These are phyloP conservation scores for Alternaria gansuensis DNA, from an alignment of 2,329 filamentous ascomycete genomes.

Conservation along the genomic window DNA sequence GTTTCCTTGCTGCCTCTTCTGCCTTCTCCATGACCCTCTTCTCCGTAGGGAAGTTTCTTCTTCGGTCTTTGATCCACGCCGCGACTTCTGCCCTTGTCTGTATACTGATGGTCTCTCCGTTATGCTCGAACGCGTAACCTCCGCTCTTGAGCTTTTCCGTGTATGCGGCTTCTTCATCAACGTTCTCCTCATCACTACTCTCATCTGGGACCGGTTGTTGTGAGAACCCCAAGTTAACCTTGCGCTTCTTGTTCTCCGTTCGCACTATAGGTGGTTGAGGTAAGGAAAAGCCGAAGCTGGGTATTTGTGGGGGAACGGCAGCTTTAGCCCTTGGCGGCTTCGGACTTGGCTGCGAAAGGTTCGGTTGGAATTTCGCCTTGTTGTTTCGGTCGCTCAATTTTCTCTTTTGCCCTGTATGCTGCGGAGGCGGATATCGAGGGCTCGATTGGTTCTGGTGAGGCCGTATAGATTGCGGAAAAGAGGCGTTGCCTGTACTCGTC, in stretches of 20 bases:
- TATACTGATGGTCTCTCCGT: conserved; percentile 63
- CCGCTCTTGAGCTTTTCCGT: conserved; percentile 55
- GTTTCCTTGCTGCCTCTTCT: conserved; percentile 51
- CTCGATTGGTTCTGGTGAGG: conserved; percentile 19
- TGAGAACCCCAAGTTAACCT: conserved; percentile 74
- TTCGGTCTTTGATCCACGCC: conserved; percentile 82
- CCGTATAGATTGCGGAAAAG: conserved; percentile 13
- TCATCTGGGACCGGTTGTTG: conserved; percentile 62
- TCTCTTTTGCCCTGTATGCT: conserved; percentile 43
- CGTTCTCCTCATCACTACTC: conserved; percentile 69
- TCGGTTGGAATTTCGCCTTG: conserved; percentile 21
- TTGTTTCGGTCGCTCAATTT: conserved; percentile 35
- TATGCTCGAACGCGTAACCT: conserved; percentile 67
- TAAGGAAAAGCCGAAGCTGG: conserved; percentile 49
- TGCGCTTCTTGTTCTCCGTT: conserved; percentile 71
- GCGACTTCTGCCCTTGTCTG: conserved; percentile 72
- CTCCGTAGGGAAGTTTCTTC: conserved; percentile 80
- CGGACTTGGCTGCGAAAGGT: conserved; percentile 25
- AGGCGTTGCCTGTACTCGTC: conserved; percentile 15
- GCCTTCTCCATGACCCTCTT: conserved; percentile 72
- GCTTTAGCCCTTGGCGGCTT: conserved; percentile 49
- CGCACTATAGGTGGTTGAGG: conserved; percentile 28
- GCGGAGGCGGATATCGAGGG: conserved; percentile 27
- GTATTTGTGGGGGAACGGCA: conserved; percentile 47
- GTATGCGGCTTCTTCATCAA: conserved; percentile 71